Evolutionary conservation across 345 rosid species (phyloP), one percentile per base, ranked within the genome.

Genomic region (Camelina hispida): DNA sequence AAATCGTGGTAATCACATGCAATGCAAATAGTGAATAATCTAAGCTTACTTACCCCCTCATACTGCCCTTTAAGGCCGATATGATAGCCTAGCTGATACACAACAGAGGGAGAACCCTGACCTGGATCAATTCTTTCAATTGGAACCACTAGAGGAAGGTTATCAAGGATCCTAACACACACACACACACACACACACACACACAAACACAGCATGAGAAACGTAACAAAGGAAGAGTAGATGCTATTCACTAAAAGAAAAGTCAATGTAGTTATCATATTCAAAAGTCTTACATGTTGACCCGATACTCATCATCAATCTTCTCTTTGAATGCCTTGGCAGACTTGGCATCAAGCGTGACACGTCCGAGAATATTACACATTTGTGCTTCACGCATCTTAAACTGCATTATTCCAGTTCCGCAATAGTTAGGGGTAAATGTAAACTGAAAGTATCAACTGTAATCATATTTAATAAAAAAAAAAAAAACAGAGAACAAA

Each of bases 111-210:
- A 76, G 88, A 51, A 23, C 87, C 97, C 73, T 85, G 98, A 71
- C 43, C 65, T 8, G 13, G 65, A 60, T 89, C 97, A 65, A 66
- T 37, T 76, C 97, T 85, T 50, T 73, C 85, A 22, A 91, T 77
- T 18, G 97, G 97, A 63, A 93, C 91, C 61, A 93, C 98, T 47
- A 93, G 85, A 60, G 98, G 98, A 69, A 93, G 97, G 71, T 93
- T 93, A 79, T 93, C 98, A 23, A 93, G 94, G 84, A 93, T 93
- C 98, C 98, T 93, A 51, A 81, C 68, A 60, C 66, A 64, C 47
- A 70, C 50, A 10, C 14, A 57, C 0, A 37, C 64, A 60, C 47
- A 12, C 66, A 64, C 47, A 70, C 50, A 10, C 14, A 57, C 0
- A 37, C 64, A 60, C 47, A 12, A 70, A 35, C 23, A 81, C 58